These are phyloP conservation scores for Castanea sativa DNA, from an alignment of 306 rosid genomes.

Conservation along the genomic window DNA sequence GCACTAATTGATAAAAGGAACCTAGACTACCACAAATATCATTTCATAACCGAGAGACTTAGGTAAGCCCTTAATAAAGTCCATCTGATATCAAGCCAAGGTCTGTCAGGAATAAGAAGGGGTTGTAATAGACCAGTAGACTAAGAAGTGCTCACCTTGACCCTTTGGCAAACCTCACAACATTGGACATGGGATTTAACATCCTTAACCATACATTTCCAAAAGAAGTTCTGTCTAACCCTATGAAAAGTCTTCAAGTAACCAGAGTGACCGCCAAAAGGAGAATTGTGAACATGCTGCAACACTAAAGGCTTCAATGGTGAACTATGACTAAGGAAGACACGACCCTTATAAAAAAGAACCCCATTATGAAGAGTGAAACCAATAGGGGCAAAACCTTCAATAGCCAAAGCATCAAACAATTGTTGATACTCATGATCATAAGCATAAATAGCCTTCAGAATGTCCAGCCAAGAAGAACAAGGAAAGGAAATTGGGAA, in stretches of 20 bases:
- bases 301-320: too few relatives aligned
- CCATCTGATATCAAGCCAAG: neutral
- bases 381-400: too few relatives aligned
- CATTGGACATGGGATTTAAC: neutral
- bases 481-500: too few relatives aligned
- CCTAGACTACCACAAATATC: neutral
- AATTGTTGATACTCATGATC: neutral
- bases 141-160: neutral
- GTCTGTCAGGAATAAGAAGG: neutral
- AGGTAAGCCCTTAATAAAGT: neutral
- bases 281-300: too few relatives aligned
- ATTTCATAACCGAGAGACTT: neutral
- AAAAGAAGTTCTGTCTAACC: neutral
- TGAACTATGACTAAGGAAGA: too few relatives aligned
- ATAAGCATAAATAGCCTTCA: neutral
- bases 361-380: too few relatives aligned
- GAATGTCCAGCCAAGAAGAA: too few relatives aligned
- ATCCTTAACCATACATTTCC: neutral
- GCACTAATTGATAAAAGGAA: too few relatives aligned
- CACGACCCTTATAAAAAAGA: neutral
- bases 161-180: neutral
- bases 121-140: neutral
- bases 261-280: too few relatives aligned
- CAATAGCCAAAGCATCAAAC: too few relatives aligned
- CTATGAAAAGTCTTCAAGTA: neutral